These are phyloP conservation scores for Rhizopogon vulgaris DNA, from an alignment of 768 basidiomycete genomes.

Conservation along the genomic window DNA sequence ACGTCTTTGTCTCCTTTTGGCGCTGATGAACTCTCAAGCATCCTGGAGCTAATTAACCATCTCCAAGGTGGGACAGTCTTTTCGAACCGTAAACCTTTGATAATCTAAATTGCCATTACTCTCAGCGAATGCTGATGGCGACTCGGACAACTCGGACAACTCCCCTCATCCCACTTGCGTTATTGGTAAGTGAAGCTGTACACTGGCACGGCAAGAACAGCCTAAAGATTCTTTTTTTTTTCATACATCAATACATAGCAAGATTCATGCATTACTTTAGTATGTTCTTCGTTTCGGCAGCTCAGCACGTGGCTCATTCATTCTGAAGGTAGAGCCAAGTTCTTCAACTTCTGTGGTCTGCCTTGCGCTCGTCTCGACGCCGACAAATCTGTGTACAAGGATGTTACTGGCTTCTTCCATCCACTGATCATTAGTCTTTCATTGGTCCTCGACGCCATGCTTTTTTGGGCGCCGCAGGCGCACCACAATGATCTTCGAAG, in stretches of 20 bases:
- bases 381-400: conserved; percentile 32
- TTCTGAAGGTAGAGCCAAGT: conserved; percentile 25
- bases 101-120: not conserved
- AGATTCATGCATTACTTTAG: conserved; percentile 40
- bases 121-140: not conserved
- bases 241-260: conserved; percentile 20
- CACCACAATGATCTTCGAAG: conserved; percentile 24
- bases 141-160: not conserved
- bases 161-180: conserved; percentile 1
- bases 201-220: too few relatives aligned
- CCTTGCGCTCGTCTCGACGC: conserved; percentile 38
- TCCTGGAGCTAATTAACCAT: conserved; percentile 7
- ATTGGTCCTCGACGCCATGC: conserved; percentile 1
- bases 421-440: not conserved
- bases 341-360: conserved; percentile 43
- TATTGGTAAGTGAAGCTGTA: not conserved
- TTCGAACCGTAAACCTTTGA: not conserved
- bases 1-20: conserved; percentile 6
- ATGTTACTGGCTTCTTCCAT: not conserved
- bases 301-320: not conserved
- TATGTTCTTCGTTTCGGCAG: conserved; percentile 11
- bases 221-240: not conserved
- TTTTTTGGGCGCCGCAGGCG: conserved; percentile 9
- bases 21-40: not conserved
- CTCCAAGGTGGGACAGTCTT: conserved; percentile 1